Evolutionary conservation across 83 land plant genomes (phyloP), one percentile per base, ranked within the genome.

Genomic region (Isoetes engelmannii): DNA sequence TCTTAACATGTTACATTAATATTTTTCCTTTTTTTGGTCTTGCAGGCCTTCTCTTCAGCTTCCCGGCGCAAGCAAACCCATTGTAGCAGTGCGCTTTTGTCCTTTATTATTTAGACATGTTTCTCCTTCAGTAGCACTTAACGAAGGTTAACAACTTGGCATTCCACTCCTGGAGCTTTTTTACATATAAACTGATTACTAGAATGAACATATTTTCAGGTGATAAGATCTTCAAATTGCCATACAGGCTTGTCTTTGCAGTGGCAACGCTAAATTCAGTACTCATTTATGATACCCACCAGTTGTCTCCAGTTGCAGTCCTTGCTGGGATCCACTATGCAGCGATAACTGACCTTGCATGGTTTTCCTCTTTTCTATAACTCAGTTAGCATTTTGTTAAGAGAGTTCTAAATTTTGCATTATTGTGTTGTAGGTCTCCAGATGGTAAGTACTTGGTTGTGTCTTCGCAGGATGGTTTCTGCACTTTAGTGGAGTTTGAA

Each of bases 281-380:
- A 17, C 85, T 84, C 63, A 77, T 95, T 7, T 95, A 95, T 72
- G 93, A 91, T 66, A 91, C 99, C 4, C 89, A 95, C 67, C 81
- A 82, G 69, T 61, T 63, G 62, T 41, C 77, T 5, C 97, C 97
- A 9, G 77, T 88, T 59, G 89, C 88, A 45, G 57, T 95, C 18
- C 81, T 88, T 68, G 91, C 91, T 54, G 99, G 99, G 20, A 80
- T 91, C 49, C 99, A 95, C 63, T 95, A 95, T 82, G 87, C 96
- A 65, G 87, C 99, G 13, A 82, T 94, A 17, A 94, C 99, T 4
- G 99, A 94, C 58, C 83, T 94, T 76, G 85, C 93, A 61, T 94
- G 99, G 99, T 93, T 69, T 58, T 18, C 45, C 15, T 20, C 47
- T 47, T 61, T 42, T 53, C 44, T 19, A 49, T 7, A n/a, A n/a